A percentile compares a stretch with the other conserved stretches of the same genome.
Conservation (phyloP, 345 rosid genomes). For the Murraya paniculata region DNA sequence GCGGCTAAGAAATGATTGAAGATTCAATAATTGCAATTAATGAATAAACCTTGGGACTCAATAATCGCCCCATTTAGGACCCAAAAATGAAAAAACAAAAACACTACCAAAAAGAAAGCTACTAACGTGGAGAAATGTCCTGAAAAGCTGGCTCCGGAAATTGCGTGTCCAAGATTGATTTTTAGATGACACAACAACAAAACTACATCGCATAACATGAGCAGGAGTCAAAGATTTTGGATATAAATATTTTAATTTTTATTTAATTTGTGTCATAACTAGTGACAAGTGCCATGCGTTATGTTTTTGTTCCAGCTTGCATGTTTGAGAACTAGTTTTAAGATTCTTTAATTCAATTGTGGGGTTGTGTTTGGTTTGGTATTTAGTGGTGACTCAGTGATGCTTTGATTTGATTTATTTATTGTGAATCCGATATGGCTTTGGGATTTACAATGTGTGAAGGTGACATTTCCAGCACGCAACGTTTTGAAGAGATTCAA, state of each 20-base stretch:
- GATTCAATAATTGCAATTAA: background rate
- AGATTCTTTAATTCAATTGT: background rate
- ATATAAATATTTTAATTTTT: background rate
- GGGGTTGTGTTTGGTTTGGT: background rate
- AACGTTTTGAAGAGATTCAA: slow-evolving; percentile 7
- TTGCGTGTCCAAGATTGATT: slow-evolving; percentile 36
- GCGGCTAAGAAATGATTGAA: background rate
- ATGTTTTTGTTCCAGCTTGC: slow-evolving; percentile 11
- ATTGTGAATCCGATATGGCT: background rate
- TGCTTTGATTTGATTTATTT: background rate
- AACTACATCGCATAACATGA: background rate
- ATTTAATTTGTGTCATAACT: background rate
- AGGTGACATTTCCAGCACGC: slow-evolving; percentile 29
- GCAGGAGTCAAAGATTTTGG: slow-evolving; percentile 18
- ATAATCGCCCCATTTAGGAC: slow-evolving; percentile 31
- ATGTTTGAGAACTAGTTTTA: background rate
- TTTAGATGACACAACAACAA: background rate
- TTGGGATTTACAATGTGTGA: slow-evolving; percentile 21
- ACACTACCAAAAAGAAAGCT: background rate
- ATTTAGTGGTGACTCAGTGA: background rate
- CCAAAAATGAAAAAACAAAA: background rate
- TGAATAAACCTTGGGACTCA: slow-evolving; percentile 12
- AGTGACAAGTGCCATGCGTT: background rate
- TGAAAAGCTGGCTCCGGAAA: slow-evolving; percentile 43
- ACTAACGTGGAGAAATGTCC: slow-evolving; percentile 35